Evolutionary conservation across 805 yeast species (phyloP).

Genomic region (Pichia occidentalis): DNA sequence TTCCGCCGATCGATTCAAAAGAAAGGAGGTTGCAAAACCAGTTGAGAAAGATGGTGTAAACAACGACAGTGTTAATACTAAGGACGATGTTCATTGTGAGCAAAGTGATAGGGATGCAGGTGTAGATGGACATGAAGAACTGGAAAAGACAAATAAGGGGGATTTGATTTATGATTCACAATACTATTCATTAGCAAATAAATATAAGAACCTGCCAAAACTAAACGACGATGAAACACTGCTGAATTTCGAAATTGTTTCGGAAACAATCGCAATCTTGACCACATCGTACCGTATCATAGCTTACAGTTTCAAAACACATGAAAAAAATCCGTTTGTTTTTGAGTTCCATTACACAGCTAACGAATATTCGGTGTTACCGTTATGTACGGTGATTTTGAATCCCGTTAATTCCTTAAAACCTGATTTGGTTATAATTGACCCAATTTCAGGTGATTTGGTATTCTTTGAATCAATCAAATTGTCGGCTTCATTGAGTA

Average conservation of each 20-base stretch:
- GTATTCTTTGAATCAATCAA: slow-evolving; percentile 71
- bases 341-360: slow-evolving; percentile 41
- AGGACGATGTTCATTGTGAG: no score
- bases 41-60: neutral
- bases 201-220: slow-evolving; percentile 40
- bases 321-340: slow-evolving; percentile 52
- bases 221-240: slow-evolving; percentile 26
- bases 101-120: no score
- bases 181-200: neutral
- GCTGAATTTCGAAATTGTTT: slow-evolving; percentile 21
- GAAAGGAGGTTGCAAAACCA: neutral
- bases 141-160: neutral
- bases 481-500: slow-evolving; percentile 52
- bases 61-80: no score
- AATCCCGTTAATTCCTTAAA: slow-evolving; percentile 40
- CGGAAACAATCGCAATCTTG: slow-evolving; percentile 23
- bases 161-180: neutral
- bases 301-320: slow-evolving; percentile 64
- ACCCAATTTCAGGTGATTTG: slow-evolving; percentile 50
- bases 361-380: slow-evolving; percentile 29
- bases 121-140: no score
- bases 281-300: slow-evolving; percentile 45
- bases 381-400: slow-evolving; percentile 57
- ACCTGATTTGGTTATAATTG: slow-evolving; percentile 69
- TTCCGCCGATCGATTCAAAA: slow-evolving; percentile 10